Conservation (phyloP, 2,329 filamentous ascomycete species). For the Xylaria sp. region DNA sequence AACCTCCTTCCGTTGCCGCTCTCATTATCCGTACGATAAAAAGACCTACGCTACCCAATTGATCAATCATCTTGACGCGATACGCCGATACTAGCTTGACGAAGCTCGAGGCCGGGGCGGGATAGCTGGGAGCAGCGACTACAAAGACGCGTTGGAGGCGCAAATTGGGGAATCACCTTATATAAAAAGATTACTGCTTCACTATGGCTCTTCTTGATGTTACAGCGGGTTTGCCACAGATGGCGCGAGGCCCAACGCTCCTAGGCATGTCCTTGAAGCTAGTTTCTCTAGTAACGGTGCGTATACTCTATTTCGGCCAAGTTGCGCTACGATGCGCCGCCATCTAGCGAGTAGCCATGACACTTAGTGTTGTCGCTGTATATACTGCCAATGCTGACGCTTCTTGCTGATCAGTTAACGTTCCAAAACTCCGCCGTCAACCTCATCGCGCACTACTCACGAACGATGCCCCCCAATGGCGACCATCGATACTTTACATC, state of each 20-base stretch:
- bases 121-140: background rate
- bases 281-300: conserved; percentile 72
- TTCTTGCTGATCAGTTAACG: conserved; percentile 67
- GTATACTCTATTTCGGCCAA: conserved; percentile 37
- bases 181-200: conserved; percentile 15
- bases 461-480: conserved; percentile 85
- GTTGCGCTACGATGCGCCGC: background rate
- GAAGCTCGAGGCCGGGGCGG: background rate
- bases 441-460: conserved; percentile 91
- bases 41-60: background rate
- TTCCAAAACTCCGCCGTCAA: conserved; percentile 84
- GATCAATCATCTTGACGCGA: background rate
- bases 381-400: conserved; percentile 20
- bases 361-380: conserved; percentile 1
- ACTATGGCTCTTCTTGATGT: conserved; percentile 57
- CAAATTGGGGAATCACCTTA: background rate
- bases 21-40: background rate
- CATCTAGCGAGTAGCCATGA: background rate
- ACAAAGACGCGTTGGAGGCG: background rate
- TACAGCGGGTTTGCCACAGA: conserved; percentile 49
- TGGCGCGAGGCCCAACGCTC: conserved; percentile 56
- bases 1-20: background rate
- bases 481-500: conserved; percentile 93
- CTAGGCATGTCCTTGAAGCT: conserved; percentile 75
- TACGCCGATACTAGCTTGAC: background rate